Conservation (phyloP, 495 filamentous ascomycete species). For the Aspergillus avenaceus region DNA sequence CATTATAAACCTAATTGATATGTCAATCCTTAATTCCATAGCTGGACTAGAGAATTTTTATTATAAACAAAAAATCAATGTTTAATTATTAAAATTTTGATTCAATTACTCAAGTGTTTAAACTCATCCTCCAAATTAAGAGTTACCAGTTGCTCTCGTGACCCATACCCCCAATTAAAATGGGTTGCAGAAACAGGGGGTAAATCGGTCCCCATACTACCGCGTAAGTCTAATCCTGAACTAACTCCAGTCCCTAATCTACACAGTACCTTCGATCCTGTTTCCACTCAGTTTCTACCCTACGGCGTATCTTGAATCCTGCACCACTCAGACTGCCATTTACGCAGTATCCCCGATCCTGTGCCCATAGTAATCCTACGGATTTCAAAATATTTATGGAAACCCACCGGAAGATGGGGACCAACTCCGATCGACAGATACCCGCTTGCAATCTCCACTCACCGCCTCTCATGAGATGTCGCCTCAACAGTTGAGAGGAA, state of each 20-base stretch:
- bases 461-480: conserved; percentile 8
- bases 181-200: neutral
- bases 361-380: neutral
- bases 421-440: conserved; percentile 9
- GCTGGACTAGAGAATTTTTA: neutral
- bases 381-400: neutral
- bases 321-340: neutral
- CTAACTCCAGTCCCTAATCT: neutral
- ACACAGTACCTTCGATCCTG: neutral
- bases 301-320: neutral
- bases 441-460: conserved; percentile 2
- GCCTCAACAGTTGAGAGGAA: conserved; percentile 11
- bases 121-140: neutral
- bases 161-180: neutral
- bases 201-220: neutral
- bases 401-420: conserved; percentile 2
- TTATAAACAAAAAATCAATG: neutral
- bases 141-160: neutral
- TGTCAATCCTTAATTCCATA: no score
- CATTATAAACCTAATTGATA: no score
- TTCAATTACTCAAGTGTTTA: neutral
- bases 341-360: neutral
- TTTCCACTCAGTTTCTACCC: neutral
- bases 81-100: no score
- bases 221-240: neutral